Conservation (phyloP, 768 basidiomycete species). For the Mycena vitilis region DNA sequence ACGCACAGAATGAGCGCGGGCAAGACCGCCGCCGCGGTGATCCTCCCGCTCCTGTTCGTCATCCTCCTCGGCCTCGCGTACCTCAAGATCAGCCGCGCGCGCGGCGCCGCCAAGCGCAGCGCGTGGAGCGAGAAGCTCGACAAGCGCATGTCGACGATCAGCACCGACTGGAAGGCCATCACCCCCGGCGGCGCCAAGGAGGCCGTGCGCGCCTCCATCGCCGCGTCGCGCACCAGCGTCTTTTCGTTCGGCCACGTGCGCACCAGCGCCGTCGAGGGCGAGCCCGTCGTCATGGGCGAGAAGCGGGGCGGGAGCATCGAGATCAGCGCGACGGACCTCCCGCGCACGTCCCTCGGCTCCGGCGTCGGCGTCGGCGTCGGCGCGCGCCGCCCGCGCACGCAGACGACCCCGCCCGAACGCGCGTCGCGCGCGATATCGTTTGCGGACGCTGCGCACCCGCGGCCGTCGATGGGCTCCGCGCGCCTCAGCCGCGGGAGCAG, state of each 20-base stretch:
- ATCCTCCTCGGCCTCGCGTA: constrained; percentile 56
- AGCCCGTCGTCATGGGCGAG: constrained; percentile 52
- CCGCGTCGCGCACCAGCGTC: constrained; percentile 58
- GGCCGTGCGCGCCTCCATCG: constrained; percentile 78
- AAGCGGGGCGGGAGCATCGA: constrained; percentile 51
- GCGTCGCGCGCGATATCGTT: constrained; percentile 65
- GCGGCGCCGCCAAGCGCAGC: constrained; percentile 62
- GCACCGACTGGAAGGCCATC: constrained; percentile 81
- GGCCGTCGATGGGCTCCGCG: constrained; percentile 51
- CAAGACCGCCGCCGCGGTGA: constrained; percentile 72
- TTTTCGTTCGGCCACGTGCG: constrained; percentile 73
- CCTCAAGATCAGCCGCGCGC: constrained; percentile 64
- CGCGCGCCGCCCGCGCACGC: constrained; percentile 46
- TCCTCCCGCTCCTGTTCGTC: constrained; percentile 72
- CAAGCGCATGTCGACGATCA: constrained; percentile 87
- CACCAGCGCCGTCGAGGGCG: constrained; percentile 54
- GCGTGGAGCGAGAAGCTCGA: constrained; percentile 77
- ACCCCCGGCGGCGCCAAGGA: constrained; percentile 76
- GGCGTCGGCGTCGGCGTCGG: constrained; percentile 65
- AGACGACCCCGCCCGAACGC: constrained; percentile 50
- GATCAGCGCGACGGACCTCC: constrained; percentile 37
- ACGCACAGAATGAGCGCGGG: constrained; percentile 58
- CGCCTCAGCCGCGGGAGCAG: constrained; percentile 42
- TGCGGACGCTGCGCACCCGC: constrained; percentile 49
- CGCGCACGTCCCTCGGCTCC: constrained; percentile 49